Evolutionary conservation across 306 rosid species (phyloP).

Genomic region (Cucurbita pepo): DNA sequence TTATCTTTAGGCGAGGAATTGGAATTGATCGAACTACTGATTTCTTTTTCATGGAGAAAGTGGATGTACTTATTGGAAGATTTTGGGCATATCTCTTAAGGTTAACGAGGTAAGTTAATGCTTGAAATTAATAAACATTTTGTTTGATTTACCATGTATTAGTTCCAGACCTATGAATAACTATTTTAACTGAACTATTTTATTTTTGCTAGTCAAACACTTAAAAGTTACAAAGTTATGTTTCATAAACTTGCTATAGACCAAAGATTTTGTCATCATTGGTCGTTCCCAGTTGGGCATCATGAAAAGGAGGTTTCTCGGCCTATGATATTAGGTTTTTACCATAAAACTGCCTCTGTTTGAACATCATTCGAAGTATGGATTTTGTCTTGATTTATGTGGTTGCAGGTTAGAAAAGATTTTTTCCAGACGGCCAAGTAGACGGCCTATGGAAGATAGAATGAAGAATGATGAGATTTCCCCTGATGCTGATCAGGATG

Average conservation of each 20-base stretch:
- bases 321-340: neutral
- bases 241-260: neutral
- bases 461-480: conserved; percentile 30
- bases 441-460: conserved; percentile 21
- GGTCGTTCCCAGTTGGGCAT: neutral
- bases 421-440: conserved; percentile 31
- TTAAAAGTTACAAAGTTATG: neutral
- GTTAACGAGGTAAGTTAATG: conserved; percentile 34
- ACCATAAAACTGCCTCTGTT: neutral
- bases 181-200: neutral
- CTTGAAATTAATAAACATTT: neutral
- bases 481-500: conserved; percentile 28
- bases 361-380: neutral
- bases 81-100: conserved; percentile 61
- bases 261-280: neutral
- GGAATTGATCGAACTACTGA: conserved; percentile 76
- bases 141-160: neutral
- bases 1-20: conserved; percentile 80
- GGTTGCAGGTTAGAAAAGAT: conserved; percentile 57
- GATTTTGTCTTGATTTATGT: conserved; percentile 1
- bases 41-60: conserved; percentile 80
- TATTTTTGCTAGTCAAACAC: neutral
- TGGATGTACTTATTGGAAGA: conserved; percentile 72
- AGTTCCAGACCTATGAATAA: neutral
- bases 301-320: neutral